These are phyloP conservation scores for Penicillium sp. DNA, from an alignment of 2,329 filamentous ascomycete species.

Conservation along the genomic window DNA sequence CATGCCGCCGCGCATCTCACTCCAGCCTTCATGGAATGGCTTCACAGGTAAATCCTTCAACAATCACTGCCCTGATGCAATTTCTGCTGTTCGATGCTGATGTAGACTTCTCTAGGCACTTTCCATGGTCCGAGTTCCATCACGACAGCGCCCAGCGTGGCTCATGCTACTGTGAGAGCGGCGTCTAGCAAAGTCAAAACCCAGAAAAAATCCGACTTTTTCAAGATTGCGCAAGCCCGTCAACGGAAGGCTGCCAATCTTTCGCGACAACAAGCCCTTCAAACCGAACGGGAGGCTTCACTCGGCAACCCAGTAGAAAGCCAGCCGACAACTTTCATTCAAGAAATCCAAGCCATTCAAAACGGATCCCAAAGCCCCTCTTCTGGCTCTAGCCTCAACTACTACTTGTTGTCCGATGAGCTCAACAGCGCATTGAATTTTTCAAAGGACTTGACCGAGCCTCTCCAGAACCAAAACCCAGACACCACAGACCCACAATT, in stretches of 20 bases:
- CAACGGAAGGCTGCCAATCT: slow-evolving; percentile 80
- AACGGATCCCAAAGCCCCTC: slow-evolving; percentile 12
- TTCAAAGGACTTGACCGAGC: slow-evolving; percentile 58
- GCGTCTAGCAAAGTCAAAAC: slow-evolving; percentile 60
- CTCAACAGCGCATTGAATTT: slow-evolving; percentile 60
- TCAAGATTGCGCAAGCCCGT: slow-evolving; percentile 70
- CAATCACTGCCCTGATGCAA: not conserved
- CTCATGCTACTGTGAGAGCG: slow-evolving; percentile 54
- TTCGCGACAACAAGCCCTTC: slow-evolving; percentile 64
- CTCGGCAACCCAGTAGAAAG: slow-evolving; percentile 77
- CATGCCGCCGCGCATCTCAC: slow-evolving; percentile 64
- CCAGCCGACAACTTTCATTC: slow-evolving; percentile 69
- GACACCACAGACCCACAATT: slow-evolving; percentile 35
- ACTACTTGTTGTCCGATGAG: slow-evolving; percentile 64
- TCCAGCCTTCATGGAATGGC: slow-evolving; percentile 54
- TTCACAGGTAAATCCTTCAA: slow-evolving; percentile 51
- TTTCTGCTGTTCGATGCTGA: slow-evolving; percentile 8
- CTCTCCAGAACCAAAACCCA: slow-evolving; percentile 28
- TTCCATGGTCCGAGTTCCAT: slow-evolving; percentile 38
- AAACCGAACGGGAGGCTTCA: slow-evolving; percentile 56
- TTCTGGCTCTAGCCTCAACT: slow-evolving; percentile 53
- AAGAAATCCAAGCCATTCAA: slow-evolving; percentile 33
- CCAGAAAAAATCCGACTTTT: slow-evolving; percentile 69
- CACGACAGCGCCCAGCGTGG: slow-evolving; percentile 49
- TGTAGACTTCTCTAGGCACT: slow-evolving; percentile 20